Percentiles rank a stretch among this genome's conserved stretches.
Evolutionary conservation across 2,329 filamentous ascomycete species (phyloP).

Genomic region (Calonectria montana): DNA sequence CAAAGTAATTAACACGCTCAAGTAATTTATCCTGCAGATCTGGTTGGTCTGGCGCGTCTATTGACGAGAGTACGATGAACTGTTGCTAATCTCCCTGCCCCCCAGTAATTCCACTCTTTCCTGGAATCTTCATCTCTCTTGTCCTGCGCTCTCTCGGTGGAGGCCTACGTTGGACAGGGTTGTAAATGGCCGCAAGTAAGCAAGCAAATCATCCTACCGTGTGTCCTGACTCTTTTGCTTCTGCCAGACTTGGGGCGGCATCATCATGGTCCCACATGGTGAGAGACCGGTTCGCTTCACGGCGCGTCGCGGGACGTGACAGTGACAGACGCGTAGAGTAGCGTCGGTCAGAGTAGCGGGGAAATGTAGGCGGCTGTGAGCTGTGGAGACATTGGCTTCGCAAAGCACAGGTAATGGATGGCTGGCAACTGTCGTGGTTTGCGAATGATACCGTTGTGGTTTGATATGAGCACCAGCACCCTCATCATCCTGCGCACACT

Average conservation of each 20-base stretch:
- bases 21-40: slow-evolving; percentile 16
- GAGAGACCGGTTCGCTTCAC: slow-evolving; percentile 5
- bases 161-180: slow-evolving; percentile 19
- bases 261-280: slow-evolving; percentile 15
- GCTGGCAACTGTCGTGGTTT: not conserved
- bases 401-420: too few relatives aligned
- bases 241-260: not conserved
- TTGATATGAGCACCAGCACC: not conserved
- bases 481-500: not conserved
- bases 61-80: slow-evolving; percentile 17
- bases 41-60: slow-evolving; percentile 12
- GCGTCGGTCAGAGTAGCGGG: not conserved
- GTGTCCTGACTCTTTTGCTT: not conserved
- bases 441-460: not conserved
- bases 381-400: not conserved
- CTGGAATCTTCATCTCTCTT: slow-evolving; percentile 20
- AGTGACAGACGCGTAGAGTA: not conserved
- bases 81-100: slow-evolving; percentile 23
- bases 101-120: slow-evolving; percentile 25
- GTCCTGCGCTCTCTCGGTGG: slow-evolving; percentile 17
- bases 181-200: slow-evolving; percentile 2
- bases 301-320: not conserved
- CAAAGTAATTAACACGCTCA: slow-evolving; percentile 14
- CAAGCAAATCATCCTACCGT: not conserved
- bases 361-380: not conserved